Percentiles rank a stretch among this genome's conserved stretches.
Evolutionary conservation across 2,329 filamentous ascomycete species (phyloP).

Genomic region (Fusarium ramigenum): DNA sequence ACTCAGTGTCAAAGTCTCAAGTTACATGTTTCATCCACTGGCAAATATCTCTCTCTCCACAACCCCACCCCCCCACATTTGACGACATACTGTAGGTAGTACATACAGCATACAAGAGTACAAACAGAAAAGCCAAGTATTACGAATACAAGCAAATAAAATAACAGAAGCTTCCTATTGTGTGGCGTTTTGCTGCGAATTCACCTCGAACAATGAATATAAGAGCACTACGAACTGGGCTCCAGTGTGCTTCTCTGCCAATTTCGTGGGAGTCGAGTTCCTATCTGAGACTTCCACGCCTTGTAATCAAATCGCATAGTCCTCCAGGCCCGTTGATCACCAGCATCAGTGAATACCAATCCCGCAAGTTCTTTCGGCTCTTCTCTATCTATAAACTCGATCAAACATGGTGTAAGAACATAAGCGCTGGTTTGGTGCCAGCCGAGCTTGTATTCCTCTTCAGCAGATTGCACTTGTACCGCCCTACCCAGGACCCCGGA

Average conservation of each 20-base stretch:
- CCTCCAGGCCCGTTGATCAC: background rate
- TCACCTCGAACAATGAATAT: background rate
- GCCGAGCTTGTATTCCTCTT: background rate
- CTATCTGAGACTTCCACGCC: background rate
- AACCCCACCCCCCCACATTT: background rate
- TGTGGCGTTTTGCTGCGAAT: background rate
- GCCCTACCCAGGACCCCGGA: background rate
- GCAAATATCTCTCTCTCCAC: background rate
- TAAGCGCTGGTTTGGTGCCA: background rate
- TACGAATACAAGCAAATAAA: background rate
- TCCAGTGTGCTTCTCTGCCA: background rate
- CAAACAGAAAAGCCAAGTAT: background rate
- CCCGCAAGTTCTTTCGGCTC: background rate
- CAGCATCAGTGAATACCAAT: background rate
- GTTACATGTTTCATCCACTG: background rate
- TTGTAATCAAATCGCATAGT: background rate
- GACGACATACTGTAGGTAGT: background rate
- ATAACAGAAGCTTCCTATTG: background rate
- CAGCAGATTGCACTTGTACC: background rate
- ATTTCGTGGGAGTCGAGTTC: background rate
- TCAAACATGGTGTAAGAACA: background rate
- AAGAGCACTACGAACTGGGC: background rate
- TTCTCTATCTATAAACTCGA: background rate
- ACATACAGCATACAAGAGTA: background rate
- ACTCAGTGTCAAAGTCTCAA: background rate